Evolutionary conservation across 2,329 filamentous ascomycete genomes (phyloP).

Genomic region (Endoconidiophora polonica): DNA sequence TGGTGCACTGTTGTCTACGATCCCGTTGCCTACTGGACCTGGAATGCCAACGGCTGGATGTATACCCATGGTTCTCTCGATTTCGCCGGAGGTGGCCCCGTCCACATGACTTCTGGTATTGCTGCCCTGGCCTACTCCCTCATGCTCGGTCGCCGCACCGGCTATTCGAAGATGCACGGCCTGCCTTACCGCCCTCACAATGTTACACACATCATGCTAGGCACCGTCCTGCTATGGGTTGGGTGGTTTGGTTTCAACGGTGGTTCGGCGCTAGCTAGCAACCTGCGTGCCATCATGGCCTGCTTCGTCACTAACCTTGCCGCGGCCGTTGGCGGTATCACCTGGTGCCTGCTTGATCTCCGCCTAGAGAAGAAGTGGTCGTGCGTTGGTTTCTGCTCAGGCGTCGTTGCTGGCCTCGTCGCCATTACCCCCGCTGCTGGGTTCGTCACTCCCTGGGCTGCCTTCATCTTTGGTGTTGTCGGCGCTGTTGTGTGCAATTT

Average conservation of each 20-base stretch:
- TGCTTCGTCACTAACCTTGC: conserved; percentile 77
- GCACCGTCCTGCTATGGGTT: conserved; percentile 70
- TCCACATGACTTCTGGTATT: conserved; percentile 57
- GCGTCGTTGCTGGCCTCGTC: conserved; percentile 71
- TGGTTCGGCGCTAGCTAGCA: conserved; percentile 63
- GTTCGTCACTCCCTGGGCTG: conserved; percentile 52
- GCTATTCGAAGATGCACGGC: conserved; percentile 39
- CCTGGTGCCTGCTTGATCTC: conserved; percentile 77
- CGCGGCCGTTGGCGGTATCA: conserved; percentile 63
- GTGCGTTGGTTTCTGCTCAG: conserved; percentile 84
- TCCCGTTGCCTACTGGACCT: conserved; percentile 61
- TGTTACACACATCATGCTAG: conserved; percentile 55
- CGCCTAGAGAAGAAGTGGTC: conserved; percentile 88
- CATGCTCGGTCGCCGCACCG: conserved; percentile 53
- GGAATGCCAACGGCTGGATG: conserved; percentile 59
- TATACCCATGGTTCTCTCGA: conserved; percentile 52
- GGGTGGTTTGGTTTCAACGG: conserved; percentile 97
- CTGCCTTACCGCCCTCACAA: conserved; percentile 57
- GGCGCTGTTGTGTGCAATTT: conserved; percentile 62
- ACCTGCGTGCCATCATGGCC: conserved; percentile 78
- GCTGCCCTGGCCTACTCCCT: conserved; percentile 57
- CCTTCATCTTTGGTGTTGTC: conserved; percentile 40
- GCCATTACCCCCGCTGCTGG: conserved; percentile 74
- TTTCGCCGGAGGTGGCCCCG: conserved; percentile 59
- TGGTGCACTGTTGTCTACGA: conserved; percentile 59